phyloP scores from a whole-genome alignment of 345 rosid genomes.

The Boechera divaricarpa region DNA sequence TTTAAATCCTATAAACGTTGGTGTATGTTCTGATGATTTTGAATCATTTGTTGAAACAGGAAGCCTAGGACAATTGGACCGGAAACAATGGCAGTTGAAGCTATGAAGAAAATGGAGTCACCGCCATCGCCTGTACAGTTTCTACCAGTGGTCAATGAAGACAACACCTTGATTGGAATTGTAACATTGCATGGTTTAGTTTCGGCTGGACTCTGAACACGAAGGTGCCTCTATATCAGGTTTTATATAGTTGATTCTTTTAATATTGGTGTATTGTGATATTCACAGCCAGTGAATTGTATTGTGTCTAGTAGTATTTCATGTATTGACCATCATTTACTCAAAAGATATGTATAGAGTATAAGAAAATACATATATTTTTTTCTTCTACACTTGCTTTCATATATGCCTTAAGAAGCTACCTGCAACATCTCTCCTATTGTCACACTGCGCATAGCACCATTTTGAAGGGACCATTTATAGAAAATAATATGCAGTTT shows the following conservation, averaged over 20 bases:
- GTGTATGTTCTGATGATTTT: background rate
- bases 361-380: constrained; percentile 3
- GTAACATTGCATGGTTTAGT: constrained; percentile 95
- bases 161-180: constrained; percentile 78
- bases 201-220: constrained; percentile 75
- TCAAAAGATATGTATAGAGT: constrained; percentile 33
- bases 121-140: constrained; percentile 98
- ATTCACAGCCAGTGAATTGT: constrained; percentile 29
- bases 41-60: constrained; percentile 49
- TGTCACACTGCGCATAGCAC: background rate
- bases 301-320: constrained; percentile 16
- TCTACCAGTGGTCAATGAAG: constrained; percentile 72
- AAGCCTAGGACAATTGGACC: constrained; percentile 81
- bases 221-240: constrained; percentile 23
- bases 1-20: background rate
- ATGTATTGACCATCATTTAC: constrained; percentile 23
- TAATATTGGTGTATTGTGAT: constrained; percentile 6
- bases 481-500: background rate
- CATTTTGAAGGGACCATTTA: background rate
- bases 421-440: constrained; percentile 8
- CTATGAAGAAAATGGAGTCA: constrained; percentile 96
- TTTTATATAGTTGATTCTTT: constrained; percentile 40
- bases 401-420: background rate
- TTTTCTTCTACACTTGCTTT: background rate
- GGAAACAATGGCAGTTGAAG: constrained; percentile 98